phyloP scores from a whole-genome alignment of 176 grass and related monocot genomes.

The Eleusine indica region DNA sequence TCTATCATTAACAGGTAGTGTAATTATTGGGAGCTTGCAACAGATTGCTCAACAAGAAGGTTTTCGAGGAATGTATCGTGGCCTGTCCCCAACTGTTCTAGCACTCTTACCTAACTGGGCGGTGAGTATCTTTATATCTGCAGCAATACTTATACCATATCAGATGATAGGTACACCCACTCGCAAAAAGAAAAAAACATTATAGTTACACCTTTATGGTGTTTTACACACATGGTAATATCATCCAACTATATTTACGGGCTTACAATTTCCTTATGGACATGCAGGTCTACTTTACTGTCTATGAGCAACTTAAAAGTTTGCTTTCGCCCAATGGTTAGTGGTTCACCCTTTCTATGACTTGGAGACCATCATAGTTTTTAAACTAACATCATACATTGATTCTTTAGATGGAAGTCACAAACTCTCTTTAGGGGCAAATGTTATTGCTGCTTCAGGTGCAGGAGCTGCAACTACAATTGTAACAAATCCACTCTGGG shows the following conservation, averaged over 20 bases:
- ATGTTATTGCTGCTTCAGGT: slow-evolving; percentile 92
- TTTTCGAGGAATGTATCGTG: slow-evolving; percentile 84
- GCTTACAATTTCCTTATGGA: slow-evolving; percentile 28
- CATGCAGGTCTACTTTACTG: slow-evolving; percentile 86
- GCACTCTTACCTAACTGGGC: slow-evolving; percentile 97
- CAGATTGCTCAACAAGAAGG: slow-evolving; percentile 89
- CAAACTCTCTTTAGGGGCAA: slow-evolving; percentile 77
- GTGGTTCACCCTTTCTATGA: slow-evolving; percentile 47
- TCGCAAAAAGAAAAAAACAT: too few species aligned
- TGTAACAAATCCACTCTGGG: slow-evolving; percentile 95
- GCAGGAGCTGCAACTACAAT: slow-evolving; percentile 93
- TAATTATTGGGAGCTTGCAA: slow-evolving; percentile 84
- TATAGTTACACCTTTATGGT: slow-evolving; percentile 5
- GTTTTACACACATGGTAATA: background rate
- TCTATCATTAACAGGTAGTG: slow-evolving; percentile 65
- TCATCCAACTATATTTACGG: background rate
- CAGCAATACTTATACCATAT: slow-evolving; percentile 9
- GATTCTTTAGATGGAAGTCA: slow-evolving; percentile 66
- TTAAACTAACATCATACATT: slow-evolving; percentile 31
- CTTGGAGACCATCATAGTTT: slow-evolving; percentile 22
- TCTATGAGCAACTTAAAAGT: slow-evolving; percentile 92
- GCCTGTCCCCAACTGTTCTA: slow-evolving; percentile 83
- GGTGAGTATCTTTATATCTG: slow-evolving; percentile 58
- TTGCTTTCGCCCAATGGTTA: slow-evolving; percentile 73
- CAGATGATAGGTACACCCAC: background rate